A percentile compares a stretch with the other conserved stretches of the same genome.
phyloP scores from a whole-genome alignment of 495 filamentous ascomycete genomes.

The Hypoxylon crocopeplum region DNA sequence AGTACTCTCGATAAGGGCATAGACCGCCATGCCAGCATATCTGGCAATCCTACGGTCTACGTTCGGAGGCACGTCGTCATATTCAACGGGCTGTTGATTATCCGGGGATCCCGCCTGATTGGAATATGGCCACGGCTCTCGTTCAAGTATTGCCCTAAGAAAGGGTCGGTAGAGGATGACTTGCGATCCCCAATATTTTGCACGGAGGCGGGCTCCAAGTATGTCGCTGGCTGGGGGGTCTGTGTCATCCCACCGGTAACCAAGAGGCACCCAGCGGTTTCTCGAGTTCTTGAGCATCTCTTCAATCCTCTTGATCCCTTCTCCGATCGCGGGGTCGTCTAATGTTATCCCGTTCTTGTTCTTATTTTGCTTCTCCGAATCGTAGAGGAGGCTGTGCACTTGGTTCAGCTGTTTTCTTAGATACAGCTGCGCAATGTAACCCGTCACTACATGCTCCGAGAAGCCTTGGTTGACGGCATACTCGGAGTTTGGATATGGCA shows the following conservation, averaged over 20 bases:
- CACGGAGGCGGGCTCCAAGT: constrained; percentile 81
- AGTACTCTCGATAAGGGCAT: constrained; percentile 83
- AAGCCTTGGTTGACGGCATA: constrained; percentile 51
- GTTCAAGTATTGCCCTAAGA: constrained; percentile 67
- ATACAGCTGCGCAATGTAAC: constrained; percentile 85
- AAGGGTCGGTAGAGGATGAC: constrained; percentile 91
- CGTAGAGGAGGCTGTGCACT: constrained; percentile 81
- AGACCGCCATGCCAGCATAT: constrained; percentile 65
- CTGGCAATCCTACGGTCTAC: constrained; percentile 58
- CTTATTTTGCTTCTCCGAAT: constrained; percentile 54
- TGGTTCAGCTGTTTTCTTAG: constrained; percentile 85
- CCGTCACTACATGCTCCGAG: constrained; percentile 67
- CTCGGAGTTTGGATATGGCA: constrained; percentile 65
- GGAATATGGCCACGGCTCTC: constrained; percentile 32
- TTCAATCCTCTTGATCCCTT: constrained; percentile 39
- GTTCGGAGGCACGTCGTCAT: constrained; percentile 22
- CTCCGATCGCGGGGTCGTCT: constrained; percentile 33
- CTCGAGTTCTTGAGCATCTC: constrained; percentile 41
- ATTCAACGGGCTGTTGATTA: constrained; percentile 38
- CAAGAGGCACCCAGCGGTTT: constrained; percentile 45
- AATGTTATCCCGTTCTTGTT: constrained; percentile 43
- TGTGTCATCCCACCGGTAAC: constrained; percentile 68
- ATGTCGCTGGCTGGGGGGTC: constrained; percentile 77
- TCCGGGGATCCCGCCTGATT: constrained; percentile 31
- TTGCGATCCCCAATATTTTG: constrained; percentile 91